phyloP scores from a whole-genome alignment of 1,284 basidiomycete genomes.

The Neotropicomus parvogracilis region DNA sequence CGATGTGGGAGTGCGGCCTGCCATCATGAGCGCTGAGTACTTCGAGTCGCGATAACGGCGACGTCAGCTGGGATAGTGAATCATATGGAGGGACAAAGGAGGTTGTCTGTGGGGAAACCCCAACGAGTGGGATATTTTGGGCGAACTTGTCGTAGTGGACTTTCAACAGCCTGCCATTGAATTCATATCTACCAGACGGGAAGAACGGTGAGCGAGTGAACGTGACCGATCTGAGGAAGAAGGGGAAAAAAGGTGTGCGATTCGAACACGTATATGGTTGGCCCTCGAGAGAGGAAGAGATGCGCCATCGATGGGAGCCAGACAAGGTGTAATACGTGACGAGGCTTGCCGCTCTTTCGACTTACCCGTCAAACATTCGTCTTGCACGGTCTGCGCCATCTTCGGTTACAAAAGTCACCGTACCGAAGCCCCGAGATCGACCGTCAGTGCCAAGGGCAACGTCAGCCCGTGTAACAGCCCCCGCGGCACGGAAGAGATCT shows the following conservation, averaged over 20 bases:
- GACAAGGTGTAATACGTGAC: neutral
- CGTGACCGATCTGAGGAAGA: neutral
- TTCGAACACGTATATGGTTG: neutral
- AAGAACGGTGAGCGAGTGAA: conserved; percentile 13
- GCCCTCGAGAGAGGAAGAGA: neutral
- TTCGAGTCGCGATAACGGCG: conserved; percentile 29
- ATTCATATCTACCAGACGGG: conserved; percentile 63
- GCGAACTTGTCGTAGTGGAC: conserved; percentile 83
- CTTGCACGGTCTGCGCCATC: conserved; percentile 85
- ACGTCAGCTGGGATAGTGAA: conserved; percentile 23
- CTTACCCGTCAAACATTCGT: conserved; percentile 81
- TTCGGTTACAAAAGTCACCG: conserved; percentile 91
- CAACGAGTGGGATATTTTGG: conserved; percentile 32
- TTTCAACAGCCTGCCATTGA: conserved; percentile 79
- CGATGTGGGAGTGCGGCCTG: conserved; percentile 20
- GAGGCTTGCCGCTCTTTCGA: conserved; percentile 8
- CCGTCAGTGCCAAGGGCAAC: conserved; percentile 93
- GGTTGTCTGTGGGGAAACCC: conserved; percentile 20
- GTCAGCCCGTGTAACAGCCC: conserved; percentile 91
- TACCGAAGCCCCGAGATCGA: conserved; percentile 89
- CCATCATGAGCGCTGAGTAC: conserved; percentile 27
- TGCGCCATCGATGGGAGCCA: neutral
- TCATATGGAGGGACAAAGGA: conserved; percentile 28
- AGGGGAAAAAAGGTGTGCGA: neutral
- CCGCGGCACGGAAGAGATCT: conserved; percentile 92